Evolutionary conservation across 2,329 filamentous ascomycete genomes (phyloP), one percentile per base, ranked within the genome.

Genomic region (Tolypocladium guangdongense): DNA sequence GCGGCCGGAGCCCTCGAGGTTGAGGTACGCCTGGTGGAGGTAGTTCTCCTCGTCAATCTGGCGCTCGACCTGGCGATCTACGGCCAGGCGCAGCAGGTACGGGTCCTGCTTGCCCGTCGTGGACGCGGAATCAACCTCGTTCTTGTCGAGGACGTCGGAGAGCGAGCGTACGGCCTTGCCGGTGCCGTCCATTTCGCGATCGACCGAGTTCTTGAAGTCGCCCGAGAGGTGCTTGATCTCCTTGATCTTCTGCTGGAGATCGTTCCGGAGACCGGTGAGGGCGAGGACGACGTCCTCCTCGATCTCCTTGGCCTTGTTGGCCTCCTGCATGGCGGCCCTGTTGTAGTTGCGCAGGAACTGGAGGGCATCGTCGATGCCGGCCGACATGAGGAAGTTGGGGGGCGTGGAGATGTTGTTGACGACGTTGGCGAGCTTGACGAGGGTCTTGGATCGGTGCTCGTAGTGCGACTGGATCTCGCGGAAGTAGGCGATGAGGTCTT

Each of bases 41-140:
- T 99, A 99, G 66, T 97, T 97, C 66, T 99, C 93, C 68, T 99
- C 93, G 60, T 96, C 88, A 53, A 99, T 83, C 70, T 97, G 93
- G 63, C 83, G 87, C 70, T 96, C 91, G 32, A 99, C 78, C 69
- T 96, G 90, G 53, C 87, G 83, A 66, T 99, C 93, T 7, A 96
- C 92, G 22, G 82, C 82, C 49, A 97, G 73, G 55, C 88, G 86
- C 53, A 97, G 77, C 30, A 99, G 80, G 66, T 92, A 97, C 1
- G 93, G 93, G 66, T 97, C 93, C 56, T 90, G 87, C 71, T 93
- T 96, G 57, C 91, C 90, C 7, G 84, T 86, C 1, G 86, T 86
- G 30, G 62, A 60, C 3, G 86, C 78, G 1, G 88, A 78, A 65
- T 96, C 91, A 18, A 87, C 74, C 64, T 96, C 90, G 43, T 85